These are phyloP conservation scores for Candida tallmaniae DNA, from an alignment of 805 yeast species.

Conservation along the genomic window DNA sequence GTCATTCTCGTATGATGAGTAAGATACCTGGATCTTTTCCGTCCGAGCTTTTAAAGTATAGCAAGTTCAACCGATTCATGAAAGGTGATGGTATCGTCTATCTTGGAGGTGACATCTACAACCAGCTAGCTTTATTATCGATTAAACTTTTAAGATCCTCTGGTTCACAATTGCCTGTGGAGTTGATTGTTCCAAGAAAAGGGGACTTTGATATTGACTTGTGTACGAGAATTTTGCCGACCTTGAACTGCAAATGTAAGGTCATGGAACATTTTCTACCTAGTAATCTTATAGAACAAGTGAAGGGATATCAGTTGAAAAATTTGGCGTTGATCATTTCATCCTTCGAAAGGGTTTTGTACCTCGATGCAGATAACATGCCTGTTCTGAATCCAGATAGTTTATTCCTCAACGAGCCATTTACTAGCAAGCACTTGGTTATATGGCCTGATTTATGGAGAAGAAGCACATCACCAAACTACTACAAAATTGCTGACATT, in stretches of 20 bases:
- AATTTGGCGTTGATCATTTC: slow-evolving; percentile 33
- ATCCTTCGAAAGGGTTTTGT: slow-evolving; percentile 31
- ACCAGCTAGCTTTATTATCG: slow-evolving; percentile 31
- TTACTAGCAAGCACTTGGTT: slow-evolving; percentile 21
- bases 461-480: slow-evolving; percentile 34
- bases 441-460: slow-evolving; percentile 43
- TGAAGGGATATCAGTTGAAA: slow-evolving; percentile 32
- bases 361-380: slow-evolving; percentile 38
- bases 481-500: slow-evolving; percentile 30
- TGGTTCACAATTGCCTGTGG: slow-evolving; percentile 34
- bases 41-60: slow-evolving; percentile 14
- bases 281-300: slow-evolving; percentile 12
- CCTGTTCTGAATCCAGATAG: slow-evolving; percentile 33
- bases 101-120: slow-evolving; percentile 33
- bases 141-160: slow-evolving; percentile 27
- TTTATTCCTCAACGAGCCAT: slow-evolving; percentile 32
- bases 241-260: slow-evolving; percentile 29
- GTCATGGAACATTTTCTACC: slow-evolving; percentile 47
- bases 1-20: slow-evolving; percentile 20
- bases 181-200: slow-evolving; percentile 30
- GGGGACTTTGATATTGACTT: slow-evolving; percentile 30
- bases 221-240: slow-evolving; percentile 29
- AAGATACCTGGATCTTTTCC: slow-evolving; percentile 22
- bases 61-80: slow-evolving; percentile 23
- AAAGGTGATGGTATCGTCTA: slow-evolving; percentile 38